A percentile compares a stretch with the other conserved stretches of the same genome.
Evolutionary conservation across 345 rosid species (phyloP).

Genomic region (Eutrema heterophyllum): DNA sequence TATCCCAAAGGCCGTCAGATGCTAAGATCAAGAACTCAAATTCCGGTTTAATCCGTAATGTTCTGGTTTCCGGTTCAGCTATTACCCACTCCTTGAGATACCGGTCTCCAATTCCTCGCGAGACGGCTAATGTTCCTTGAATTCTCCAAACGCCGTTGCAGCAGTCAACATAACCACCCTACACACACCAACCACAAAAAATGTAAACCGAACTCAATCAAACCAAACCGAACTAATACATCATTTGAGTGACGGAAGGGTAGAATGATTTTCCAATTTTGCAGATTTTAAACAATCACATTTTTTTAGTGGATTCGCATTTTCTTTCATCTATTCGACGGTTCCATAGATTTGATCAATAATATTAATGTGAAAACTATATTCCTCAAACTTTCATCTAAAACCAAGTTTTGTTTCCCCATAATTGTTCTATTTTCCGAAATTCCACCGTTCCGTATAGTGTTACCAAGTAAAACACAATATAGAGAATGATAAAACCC

Average conservation of each 20-base stretch:
- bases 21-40: constrained; percentile 81
- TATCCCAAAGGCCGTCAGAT: constrained; percentile 98
- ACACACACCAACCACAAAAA: constrained; percentile 13
- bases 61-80: constrained; percentile 77
- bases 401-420: not conserved
- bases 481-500: constrained; percentile 20
- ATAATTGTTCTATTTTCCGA: not conserved
- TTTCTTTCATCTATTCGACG: not conserved
- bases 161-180: constrained; percentile 75
- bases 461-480: not conserved
- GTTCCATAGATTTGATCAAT: not conserved
- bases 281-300: not conserved
- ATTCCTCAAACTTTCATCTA: not conserved
- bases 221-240: constrained; percentile 4
- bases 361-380: not conserved
- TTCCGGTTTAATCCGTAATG: constrained; percentile 44
- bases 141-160: constrained; percentile 79
- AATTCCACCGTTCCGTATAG: not conserved
- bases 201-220: constrained; percentile 9
- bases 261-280: not conserved
- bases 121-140: constrained; percentile 83
- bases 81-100: constrained; percentile 80
- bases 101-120: constrained; percentile 78
- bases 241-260: not conserved
- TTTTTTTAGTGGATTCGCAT: not conserved